Conservation (phyloP, 2,329 filamentous ascomycete genomes). For the Ascochyta viciae-villosae region DNA sequence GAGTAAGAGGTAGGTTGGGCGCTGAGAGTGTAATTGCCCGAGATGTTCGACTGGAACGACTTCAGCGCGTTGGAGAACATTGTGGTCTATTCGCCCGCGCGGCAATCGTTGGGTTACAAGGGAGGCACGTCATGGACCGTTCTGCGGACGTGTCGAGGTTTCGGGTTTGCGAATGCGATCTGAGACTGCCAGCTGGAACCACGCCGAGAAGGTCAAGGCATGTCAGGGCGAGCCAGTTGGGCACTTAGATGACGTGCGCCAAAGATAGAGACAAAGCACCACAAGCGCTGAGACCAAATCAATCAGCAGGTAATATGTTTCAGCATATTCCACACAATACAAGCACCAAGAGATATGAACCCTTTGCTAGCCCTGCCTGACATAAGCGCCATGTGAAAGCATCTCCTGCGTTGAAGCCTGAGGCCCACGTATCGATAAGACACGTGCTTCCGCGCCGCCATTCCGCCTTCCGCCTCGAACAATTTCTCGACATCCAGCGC, state of each 20-base stretch:
- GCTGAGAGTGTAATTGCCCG: slow-evolving; percentile 86
- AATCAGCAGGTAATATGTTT: background rate
- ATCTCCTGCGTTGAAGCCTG: background rate
- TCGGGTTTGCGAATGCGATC: slow-evolving; percentile 22
- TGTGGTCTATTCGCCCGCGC: slow-evolving; percentile 47
- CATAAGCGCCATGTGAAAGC: slow-evolving; percentile 13
- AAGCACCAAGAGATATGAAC: slow-evolving; percentile 1
- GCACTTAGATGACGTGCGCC: slow-evolving; percentile 1
- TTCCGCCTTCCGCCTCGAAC: slow-evolving; percentile 7
- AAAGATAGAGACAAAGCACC: no score
- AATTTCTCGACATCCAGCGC: slow-evolving; percentile 9
- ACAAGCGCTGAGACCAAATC: background rate
- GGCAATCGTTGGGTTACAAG: slow-evolving; percentile 26
- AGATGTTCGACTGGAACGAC: slow-evolving; percentile 93
- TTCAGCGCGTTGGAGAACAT: slow-evolving; percentile 94
- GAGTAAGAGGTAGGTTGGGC: slow-evolving; percentile 77
- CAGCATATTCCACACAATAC: slow-evolving; percentile 2
- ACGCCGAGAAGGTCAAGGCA: slow-evolving; percentile 28
- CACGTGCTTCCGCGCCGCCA: slow-evolving; percentile 13
- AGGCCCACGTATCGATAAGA: slow-evolving; percentile 12
- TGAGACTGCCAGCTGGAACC: slow-evolving; percentile 31
- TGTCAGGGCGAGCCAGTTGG: slow-evolving; percentile 14
- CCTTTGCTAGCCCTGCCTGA: slow-evolving; percentile 9
- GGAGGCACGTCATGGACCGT: slow-evolving; percentile 40
- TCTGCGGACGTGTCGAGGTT: slow-evolving; percentile 21